Conservation (phyloP, 345 rosid genomes). For the Gossypium longicalyx region DNA sequence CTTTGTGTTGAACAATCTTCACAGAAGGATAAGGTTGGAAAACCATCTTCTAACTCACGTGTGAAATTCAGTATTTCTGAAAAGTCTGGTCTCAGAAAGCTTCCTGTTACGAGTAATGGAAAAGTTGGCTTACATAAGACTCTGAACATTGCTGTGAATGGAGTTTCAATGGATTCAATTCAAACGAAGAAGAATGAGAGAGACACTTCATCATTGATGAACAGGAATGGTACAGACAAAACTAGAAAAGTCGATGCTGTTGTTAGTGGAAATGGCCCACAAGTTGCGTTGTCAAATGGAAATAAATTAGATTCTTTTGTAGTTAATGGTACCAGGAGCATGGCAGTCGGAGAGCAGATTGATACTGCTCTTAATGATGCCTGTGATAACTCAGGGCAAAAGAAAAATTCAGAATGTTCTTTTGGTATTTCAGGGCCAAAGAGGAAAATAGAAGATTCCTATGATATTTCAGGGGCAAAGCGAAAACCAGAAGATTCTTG, state of each 20-base stretch:
- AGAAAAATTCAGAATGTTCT: constrained; percentile 28
- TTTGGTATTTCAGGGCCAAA: constrained; percentile 34
- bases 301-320: constrained; percentile 30
- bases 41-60: constrained; percentile 43
- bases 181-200: constrained; percentile 40
- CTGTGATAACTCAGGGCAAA: constrained; percentile 28
- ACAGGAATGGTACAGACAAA: constrained; percentile 31
- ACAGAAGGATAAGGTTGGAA: constrained; percentile 47
- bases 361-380: background rate
- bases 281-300: constrained; percentile 27
- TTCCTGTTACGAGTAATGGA: constrained; percentile 40
- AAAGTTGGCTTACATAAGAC: constrained; percentile 40
- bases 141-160: constrained; percentile 37
- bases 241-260: constrained; percentile 33
- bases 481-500: background rate
- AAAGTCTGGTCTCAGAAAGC: constrained; percentile 47
- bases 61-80: constrained; percentile 56
- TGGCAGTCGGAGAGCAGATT: constrained; percentile 17
- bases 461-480: background rate
- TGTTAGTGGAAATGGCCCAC: constrained; percentile 25
- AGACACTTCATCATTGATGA: constrained; percentile 22
- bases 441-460: constrained; percentile 34
- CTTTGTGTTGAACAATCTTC: constrained; percentile 36
- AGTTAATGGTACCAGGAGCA: constrained; percentile 31
- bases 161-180: constrained; percentile 25